A percentile compares a stretch with the other conserved stretches of the same genome.
Conservation (phyloP, 352 stramenopile genomes). For the Phytophthora europaea region DNA sequence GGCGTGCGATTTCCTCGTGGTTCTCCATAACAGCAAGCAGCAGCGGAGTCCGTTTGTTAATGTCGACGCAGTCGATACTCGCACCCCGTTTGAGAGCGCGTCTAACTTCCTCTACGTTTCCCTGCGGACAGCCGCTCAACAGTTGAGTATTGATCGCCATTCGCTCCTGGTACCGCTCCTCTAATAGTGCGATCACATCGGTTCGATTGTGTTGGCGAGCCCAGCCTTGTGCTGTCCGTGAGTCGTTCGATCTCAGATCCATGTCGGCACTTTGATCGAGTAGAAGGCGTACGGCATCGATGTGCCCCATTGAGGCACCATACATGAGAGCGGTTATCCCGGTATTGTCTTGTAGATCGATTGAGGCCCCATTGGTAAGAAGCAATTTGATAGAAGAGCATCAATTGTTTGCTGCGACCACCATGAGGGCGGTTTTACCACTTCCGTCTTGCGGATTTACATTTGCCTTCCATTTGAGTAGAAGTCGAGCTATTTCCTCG, state of each 20-base stretch:
- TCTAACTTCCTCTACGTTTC: background rate
- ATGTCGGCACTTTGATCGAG: conserved; percentile 2
- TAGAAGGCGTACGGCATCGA: conserved; percentile 1
- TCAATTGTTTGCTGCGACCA: background rate
- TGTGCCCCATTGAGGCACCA: background rate
- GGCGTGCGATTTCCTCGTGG: background rate
- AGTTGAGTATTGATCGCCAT: background rate
- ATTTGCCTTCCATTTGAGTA: background rate
- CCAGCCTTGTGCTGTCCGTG: conserved; percentile 1
- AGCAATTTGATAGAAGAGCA: background rate
- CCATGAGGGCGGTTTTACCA: background rate
- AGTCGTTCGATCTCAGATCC: background rate
- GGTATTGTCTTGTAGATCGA: background rate
- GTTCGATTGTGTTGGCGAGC: background rate
- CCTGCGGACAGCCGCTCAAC: background rate
- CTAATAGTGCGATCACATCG: background rate
- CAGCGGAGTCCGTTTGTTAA: background rate
- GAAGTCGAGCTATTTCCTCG: background rate
- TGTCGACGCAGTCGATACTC: background rate
- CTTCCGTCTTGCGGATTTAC: background rate
- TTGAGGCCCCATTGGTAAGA: background rate
- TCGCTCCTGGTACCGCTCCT: background rate
- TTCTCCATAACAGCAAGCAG: background rate
- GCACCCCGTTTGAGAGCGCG: background rate
- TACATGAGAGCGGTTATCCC: background rate